phyloP scores from a whole-genome alignment of 108 stramenopile species.

The Pseudonitzschia pungens region DNA sequence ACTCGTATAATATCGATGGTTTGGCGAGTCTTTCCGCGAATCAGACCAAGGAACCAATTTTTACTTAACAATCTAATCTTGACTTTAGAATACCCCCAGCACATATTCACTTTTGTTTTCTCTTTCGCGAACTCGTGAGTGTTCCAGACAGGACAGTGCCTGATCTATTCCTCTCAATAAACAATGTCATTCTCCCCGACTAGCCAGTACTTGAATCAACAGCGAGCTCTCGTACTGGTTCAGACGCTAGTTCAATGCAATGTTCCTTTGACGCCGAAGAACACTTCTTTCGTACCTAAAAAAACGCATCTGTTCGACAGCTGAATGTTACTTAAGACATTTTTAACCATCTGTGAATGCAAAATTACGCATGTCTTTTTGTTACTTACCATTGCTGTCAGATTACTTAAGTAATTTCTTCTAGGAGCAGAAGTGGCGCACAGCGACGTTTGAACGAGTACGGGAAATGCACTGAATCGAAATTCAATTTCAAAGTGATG shows the following conservation, averaged over 20 bases:
- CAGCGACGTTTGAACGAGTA: neutral
- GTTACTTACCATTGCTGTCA: too few relatives aligned
- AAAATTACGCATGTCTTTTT: neutral
- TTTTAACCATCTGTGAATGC: neutral
- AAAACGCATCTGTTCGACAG: slow-evolving; percentile 1
- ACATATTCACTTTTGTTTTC: too few relatives aligned
- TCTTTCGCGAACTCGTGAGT: too few relatives aligned
- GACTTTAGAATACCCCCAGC: too few relatives aligned
- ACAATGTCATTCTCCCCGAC: too few relatives aligned
- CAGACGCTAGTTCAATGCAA: neutral
- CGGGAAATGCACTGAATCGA: neutral
- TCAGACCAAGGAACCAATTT: too few relatives aligned
- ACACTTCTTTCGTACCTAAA: neutral
- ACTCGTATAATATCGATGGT: too few relatives aligned
- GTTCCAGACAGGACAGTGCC: too few relatives aligned
- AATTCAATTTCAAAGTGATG: neutral
- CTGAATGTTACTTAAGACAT: neutral
- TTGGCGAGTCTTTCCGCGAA: too few relatives aligned
- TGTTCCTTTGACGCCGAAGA: neutral
- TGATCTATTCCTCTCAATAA: too few relatives aligned
- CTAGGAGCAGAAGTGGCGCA: neutral
- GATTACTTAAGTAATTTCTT: too few relatives aligned
- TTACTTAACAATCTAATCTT: too few relatives aligned
- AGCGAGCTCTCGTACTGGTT: neutral
- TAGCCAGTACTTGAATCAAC: neutral